These are phyloP conservation scores for Favolaschia claudopus DNA, from an alignment of 768 basidiomycete genomes.

Conservation along the genomic window DNA sequence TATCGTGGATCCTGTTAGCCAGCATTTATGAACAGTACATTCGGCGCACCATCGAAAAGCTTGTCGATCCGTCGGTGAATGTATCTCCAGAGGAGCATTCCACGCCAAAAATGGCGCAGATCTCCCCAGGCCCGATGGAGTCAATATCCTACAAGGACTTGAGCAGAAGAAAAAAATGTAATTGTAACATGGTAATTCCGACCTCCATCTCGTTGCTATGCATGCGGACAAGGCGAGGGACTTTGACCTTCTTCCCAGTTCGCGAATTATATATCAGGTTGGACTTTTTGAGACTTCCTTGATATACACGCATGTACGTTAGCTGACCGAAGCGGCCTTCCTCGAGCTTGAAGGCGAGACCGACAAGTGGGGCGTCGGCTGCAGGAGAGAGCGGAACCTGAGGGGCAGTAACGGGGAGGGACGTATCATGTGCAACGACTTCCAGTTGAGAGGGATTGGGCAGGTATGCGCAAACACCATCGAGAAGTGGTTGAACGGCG, in stretches of 20 bases:
- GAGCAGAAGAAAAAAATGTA: background rate
- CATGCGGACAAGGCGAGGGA: constrained; percentile 95
- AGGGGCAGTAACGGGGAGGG: constrained; percentile 67
- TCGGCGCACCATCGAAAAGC: constrained; percentile 87
- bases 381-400: constrained; percentile 83
- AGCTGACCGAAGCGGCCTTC: constrained; percentile 97
- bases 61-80: constrained; percentile 91
- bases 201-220: constrained; percentile 99
- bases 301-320: constrained; percentile 98
- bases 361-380: constrained; percentile 86
- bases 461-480: constrained; percentile 95
- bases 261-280: constrained; percentile 89
- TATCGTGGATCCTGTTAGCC: constrained; percentile 39
- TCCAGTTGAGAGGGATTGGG: constrained; percentile 85
- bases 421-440: constrained; percentile 84
- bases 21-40: background rate
- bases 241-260: constrained; percentile 97
- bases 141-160: constrained; percentile 81
- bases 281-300: constrained; percentile 90
- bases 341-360: constrained; percentile 97
- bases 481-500: constrained; percentile 90
- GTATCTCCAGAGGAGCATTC: constrained; percentile 98
- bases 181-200: constrained; percentile 26
- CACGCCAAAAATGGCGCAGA: constrained; percentile 98
- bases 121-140: constrained; percentile 94